phyloP scores from a whole-genome alignment of 2,329 filamentous ascomycete species.

The Xylaria polymorpha region DNA sequence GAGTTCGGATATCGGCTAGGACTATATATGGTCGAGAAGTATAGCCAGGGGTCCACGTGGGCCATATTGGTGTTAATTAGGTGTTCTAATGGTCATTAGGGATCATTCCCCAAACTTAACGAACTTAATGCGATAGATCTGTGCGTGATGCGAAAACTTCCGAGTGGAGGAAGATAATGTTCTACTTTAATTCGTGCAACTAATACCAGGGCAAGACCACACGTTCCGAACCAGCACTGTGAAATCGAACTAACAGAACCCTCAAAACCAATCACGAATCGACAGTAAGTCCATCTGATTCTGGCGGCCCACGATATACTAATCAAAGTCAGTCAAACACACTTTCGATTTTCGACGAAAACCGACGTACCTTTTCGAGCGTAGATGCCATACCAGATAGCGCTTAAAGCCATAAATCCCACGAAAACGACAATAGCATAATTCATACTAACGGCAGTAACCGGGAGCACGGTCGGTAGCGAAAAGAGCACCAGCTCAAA shows the following conservation, averaged over 20 bases:
- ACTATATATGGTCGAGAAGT: background rate
- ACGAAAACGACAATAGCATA: constrained; percentile 69
- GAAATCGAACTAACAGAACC: background rate
- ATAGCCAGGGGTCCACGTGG: background rate
- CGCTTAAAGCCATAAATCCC: constrained; percentile 50
- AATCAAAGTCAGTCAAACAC: constrained; percentile 9
- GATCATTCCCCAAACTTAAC: background rate
- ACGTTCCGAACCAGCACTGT: background rate
- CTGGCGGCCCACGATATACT: constrained; percentile 49
- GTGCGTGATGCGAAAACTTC: background rate
- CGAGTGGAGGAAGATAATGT: background rate
- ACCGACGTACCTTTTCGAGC: constrained; percentile 60
- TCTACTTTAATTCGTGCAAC: background rate
- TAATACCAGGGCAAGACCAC: background rate
- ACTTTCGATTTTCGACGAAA: background rate
- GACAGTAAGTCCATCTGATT: constrained; percentile 47
- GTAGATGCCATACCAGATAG: constrained; percentile 62
- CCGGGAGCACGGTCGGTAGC: constrained; percentile 49
- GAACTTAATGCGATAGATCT: background rate
- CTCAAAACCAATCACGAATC: constrained; percentile 32
- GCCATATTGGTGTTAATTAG: background rate
- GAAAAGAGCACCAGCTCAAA: constrained; percentile 66
- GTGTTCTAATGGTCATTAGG: background rate
- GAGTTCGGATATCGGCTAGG: background rate
- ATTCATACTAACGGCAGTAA: constrained; percentile 52